phyloP scores from a whole-genome alignment of 192 early-diverging fungal species.

The Coemansia nantahalensis region DNA sequence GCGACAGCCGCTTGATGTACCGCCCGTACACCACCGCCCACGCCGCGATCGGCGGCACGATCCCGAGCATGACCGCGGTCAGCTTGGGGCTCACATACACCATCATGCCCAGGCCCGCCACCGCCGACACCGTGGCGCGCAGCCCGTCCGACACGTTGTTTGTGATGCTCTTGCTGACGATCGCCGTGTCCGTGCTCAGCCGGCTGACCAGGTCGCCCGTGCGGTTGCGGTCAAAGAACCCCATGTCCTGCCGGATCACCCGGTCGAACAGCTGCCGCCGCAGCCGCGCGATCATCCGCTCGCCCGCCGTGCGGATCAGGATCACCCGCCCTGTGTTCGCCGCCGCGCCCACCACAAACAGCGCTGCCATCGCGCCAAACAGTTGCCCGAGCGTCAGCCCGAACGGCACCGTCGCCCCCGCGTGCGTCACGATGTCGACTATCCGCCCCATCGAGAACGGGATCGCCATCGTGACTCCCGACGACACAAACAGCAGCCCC shows the following conservation, averaged over 20 bases:
- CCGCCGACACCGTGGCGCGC: slow-evolving; percentile 57
- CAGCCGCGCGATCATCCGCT: slow-evolving; percentile 58
- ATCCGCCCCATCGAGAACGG: slow-evolving; percentile 69
- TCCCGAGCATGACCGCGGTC: slow-evolving; percentile 66
- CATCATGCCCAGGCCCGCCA: slow-evolving; percentile 66
- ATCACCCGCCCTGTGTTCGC: slow-evolving; percentile 59
- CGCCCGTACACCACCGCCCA: slow-evolving; percentile 69
- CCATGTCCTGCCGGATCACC: slow-evolving; percentile 60
- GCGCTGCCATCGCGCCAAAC: slow-evolving; percentile 50
- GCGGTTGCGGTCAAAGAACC: slow-evolving; percentile 61
- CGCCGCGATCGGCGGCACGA: slow-evolving; percentile 71
- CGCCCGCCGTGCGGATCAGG: slow-evolving; percentile 60
- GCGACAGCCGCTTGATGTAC: slow-evolving; percentile 60
- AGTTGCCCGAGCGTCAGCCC: slow-evolving; percentile 57
- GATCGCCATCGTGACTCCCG: slow-evolving; percentile 61
- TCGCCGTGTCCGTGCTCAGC: slow-evolving; percentile 70
- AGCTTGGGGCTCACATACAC: slow-evolving; percentile 63
- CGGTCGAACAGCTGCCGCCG: slow-evolving; percentile 52
- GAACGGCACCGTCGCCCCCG: slow-evolving; percentile 35
- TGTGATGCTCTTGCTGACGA: slow-evolving; percentile 72
- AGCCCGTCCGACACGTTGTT: slow-evolving; percentile 75
- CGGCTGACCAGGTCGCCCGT: slow-evolving; percentile 77
- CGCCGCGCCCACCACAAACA: slow-evolving; percentile 57
- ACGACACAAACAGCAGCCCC: slow-evolving; percentile 59
- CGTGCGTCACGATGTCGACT: slow-evolving; percentile 62